Evolutionary conservation across 306 rosid genomes (phyloP).

Genomic region (Vigna hirtella): DNA sequence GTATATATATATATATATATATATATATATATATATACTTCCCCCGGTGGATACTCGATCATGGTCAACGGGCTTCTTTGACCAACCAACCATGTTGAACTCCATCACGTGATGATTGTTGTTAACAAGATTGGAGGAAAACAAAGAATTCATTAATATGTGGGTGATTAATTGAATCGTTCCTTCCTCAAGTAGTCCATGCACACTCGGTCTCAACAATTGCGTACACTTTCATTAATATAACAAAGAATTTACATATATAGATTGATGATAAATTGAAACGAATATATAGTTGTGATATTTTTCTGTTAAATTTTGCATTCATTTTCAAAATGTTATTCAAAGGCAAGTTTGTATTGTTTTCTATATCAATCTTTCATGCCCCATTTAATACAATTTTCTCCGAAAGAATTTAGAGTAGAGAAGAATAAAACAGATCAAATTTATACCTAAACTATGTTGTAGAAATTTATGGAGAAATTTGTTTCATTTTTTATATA

Average conservation of each 20-base stretch:
- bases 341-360: not conserved
- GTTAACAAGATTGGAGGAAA: not conserved
- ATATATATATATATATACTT: not conserved
- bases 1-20: not conserved
- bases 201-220: constrained; percentile 30
- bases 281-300: not conserved
- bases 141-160: constrained; percentile 16
- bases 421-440: too few relatives aligned
- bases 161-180: not conserved
- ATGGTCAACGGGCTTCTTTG: constrained; percentile 39
- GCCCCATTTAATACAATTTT: too few relatives aligned
- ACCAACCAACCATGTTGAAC: constrained; percentile 31
- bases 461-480: too few relatives aligned
- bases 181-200: constrained; percentile 2
- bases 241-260: not conserved
- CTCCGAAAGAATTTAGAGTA: too few relatives aligned
- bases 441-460: too few relatives aligned
- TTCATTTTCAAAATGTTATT: not conserved
- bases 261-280: not conserved
- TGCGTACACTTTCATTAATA: constrained; percentile 14
- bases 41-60: constrained; percentile 22
- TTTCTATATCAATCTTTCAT: too few relatives aligned
- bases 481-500: too few relatives aligned
- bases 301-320: not conserved
- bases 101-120: constrained; percentile 44